Base-by-base conservation (phyloP, 257 asterid genomes). In the Fraxinus quadrangulata region DNA sequence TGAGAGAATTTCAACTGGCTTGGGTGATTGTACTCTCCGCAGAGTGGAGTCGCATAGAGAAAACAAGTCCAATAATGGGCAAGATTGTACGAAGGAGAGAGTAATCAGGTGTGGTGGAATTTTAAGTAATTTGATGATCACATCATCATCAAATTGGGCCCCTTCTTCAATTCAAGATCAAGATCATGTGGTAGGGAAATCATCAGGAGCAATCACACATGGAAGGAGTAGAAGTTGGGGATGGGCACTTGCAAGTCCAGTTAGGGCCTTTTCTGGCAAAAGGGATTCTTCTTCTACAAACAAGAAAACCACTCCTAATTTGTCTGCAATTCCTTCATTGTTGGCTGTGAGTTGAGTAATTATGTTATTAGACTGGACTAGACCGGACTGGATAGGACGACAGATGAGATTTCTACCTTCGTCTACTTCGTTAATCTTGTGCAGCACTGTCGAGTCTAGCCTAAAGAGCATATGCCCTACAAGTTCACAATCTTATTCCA, bases 171-270 rank as follows among this genome's bases (percentile, higher is more conserved):
- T 45, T 28, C 87, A 87, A 63, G 69, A 63, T 63, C 69, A 3
- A 63, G 69, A 37, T 39, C 79, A 49, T 37, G 82, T 49, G 75
- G 80, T 65, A 61, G 86, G 89, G 70, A 83, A 88, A 24, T 72
- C 84, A 36, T 36, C 82, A 6, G 74, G 84, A n/a, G 68, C 84
- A 61, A 84, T 85, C 67, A 86, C 86, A 42, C 90, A 90, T 85
- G 94, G 91, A 83, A 91, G 96, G 87, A 93, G 84, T 68, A 95
- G 72, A 73, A 95, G 96, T 77, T 95, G 98, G 99, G 96, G 92
- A 0, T 93, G 99, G 98, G 98, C 97, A 67, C 83, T 93, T 81
- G 98, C 98, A 37, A 91, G 97, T 71, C 99, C 99, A 14, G 90
- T 96, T 88, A 92, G 97, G 72, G 97, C 96, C 51, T 96, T 93